A percentile compares a stretch with the other conserved stretches of the same genome.
Evolutionary conservation across 305 asterid species (phyloP).

Genomic region (Ajuga reptans): DNA sequence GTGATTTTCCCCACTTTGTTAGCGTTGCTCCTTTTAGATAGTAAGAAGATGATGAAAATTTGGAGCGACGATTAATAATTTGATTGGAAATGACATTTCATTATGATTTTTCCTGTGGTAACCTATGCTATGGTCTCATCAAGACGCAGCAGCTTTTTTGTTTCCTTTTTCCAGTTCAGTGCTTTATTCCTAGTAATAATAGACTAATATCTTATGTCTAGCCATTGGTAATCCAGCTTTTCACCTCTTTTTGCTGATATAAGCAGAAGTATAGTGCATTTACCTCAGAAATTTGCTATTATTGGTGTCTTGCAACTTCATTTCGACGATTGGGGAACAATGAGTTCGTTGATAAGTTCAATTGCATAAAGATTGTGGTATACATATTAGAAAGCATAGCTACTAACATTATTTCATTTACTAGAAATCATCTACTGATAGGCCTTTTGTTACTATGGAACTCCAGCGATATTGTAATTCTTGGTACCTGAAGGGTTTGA

Average conservation of each 20-base stretch:
- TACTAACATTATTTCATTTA: background rate
- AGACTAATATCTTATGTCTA: background rate
- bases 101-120: background rate
- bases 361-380: background rate
- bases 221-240: slow-evolving; percentile 14
- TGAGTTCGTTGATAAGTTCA: slow-evolving; percentile 1
- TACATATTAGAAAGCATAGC: slow-evolving; percentile 3
- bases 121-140: background rate
- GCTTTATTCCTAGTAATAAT: background rate
- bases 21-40: too few relatives aligned
- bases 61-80: background rate
- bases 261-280: background rate
- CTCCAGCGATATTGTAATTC: background rate
- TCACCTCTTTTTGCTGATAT: background rate
- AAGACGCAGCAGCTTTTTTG: slow-evolving; percentile 4
- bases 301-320: background rate
- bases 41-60: too few relatives aligned
- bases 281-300: slow-evolving; percentile 1
- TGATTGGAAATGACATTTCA: background rate
- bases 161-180: background rate
- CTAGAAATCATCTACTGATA: slow-evolving; percentile 4
- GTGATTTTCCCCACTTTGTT: too few relatives aligned
- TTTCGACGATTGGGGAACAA: background rate
- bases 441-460: background rate
- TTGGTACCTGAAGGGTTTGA: slow-evolving; percentile 1